These are phyloP conservation scores for Tolypocladium paradoxum DNA, from an alignment of 2,329 filamentous ascomycete genomes.

Conservation along the genomic window DNA sequence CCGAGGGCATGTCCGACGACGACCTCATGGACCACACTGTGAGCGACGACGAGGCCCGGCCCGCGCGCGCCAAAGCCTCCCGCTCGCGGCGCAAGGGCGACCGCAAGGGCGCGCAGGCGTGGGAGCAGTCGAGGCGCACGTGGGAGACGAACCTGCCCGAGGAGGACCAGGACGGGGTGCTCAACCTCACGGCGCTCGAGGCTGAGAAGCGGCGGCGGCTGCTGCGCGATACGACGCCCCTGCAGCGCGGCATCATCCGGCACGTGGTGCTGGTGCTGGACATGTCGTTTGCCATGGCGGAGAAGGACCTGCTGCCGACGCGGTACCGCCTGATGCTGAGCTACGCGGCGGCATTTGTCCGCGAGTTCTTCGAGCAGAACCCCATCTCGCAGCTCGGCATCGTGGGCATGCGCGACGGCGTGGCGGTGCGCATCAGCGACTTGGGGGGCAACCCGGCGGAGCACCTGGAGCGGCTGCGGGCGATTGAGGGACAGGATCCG, in stretches of 20 bases:
- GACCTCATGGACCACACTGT: constrained; percentile 44
- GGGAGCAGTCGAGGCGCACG: constrained; percentile 56
- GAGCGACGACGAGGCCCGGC: constrained; percentile 22
- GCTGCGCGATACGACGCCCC: constrained; percentile 83
- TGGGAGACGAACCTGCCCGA: constrained; percentile 59
- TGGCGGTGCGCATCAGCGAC: constrained; percentile 77
- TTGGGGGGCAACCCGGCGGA: constrained; percentile 86
- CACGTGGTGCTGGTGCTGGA: constrained; percentile 87
- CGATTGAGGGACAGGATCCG: constrained; percentile 54
- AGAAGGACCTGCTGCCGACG: constrained; percentile 88
- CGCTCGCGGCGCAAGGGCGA: constrained; percentile 19
- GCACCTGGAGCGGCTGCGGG: constrained; percentile 68
- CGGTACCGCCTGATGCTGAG: constrained; percentile 73
- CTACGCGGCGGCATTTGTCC: constrained; percentile 78
- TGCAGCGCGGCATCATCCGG: constrained; percentile 96
- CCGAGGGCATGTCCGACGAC: constrained; percentile 53
- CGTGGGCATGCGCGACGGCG: constrained; percentile 84
- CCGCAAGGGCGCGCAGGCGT: constrained; percentile 41
- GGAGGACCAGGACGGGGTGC: constrained; percentile 68
- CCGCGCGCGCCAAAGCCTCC: constrained; percentile 1
- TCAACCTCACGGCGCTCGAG: constrained; percentile 69
- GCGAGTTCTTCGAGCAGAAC: constrained; percentile 96
- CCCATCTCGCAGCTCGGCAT: constrained; percentile 93
- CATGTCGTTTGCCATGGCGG: constrained; percentile 84
- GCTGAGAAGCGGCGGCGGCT: constrained; percentile 73